phyloP scores from a whole-genome alignment of 768 basidiomycete species.

The Calvatia gigantea region DNA sequence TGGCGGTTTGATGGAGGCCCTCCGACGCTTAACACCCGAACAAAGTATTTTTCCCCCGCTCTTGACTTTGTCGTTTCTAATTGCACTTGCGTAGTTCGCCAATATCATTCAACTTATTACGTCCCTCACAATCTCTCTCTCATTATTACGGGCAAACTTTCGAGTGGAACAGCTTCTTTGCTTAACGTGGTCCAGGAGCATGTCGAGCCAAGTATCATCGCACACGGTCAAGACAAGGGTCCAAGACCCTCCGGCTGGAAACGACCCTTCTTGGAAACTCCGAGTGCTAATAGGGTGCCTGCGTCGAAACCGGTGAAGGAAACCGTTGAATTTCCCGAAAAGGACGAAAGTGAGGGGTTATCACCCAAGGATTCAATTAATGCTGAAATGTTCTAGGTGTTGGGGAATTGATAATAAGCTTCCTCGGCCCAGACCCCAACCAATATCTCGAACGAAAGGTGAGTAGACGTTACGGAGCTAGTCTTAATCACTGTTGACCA shows the following conservation, averaged over 20 bases:
- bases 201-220: conserved; percentile 79
- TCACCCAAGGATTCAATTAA: neutral
- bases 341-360: conserved; percentile 71
- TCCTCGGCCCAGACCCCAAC: conserved; percentile 72
- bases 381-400: conserved; percentile 35
- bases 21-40: conserved; percentile 80
- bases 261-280: conserved; percentile 89
- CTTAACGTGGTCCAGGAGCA: conserved; percentile 78
- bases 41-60: conserved; percentile 57
- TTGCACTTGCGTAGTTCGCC: conserved; percentile 55
- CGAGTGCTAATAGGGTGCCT: conserved; percentile 58
- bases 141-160: conserved; percentile 84
- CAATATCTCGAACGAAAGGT: conserved; percentile 74
- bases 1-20: conserved; percentile 90
- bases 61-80: neutral
- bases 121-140: conserved; percentile 92
- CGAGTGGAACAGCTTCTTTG: conserved; percentile 69
- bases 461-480: neutral
- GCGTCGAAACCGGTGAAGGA: conserved; percentile 53
- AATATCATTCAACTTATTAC: conserved; percentile 88
- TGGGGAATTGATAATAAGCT: conserved; percentile 79
- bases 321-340: conserved; percentile 90
- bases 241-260: conserved; percentile 80
- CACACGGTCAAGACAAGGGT: conserved; percentile 70
- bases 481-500: neutral